These are phyloP conservation scores for Monascus purpureus DNA, from an alignment of 495 filamentous ascomycete genomes.

Conservation along the genomic window DNA sequence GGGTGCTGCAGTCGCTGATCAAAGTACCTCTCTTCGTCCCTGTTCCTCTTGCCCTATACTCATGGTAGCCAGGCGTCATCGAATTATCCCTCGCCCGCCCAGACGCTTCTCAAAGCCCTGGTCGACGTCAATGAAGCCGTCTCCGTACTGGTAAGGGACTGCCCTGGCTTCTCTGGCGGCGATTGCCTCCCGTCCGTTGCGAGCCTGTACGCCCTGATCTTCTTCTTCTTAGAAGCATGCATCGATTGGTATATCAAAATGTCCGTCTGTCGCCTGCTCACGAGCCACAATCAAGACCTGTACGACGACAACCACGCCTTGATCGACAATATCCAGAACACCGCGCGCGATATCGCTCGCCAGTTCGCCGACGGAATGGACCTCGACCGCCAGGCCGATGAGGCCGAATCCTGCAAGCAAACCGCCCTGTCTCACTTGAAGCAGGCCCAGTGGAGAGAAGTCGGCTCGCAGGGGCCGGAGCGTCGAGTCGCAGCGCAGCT, in stretches of 20 bases:
- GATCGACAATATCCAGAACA: constrained; percentile 21
- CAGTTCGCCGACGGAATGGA: constrained; percentile 12
- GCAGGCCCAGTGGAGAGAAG: constrained; percentile 22
- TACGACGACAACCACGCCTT: constrained; percentile 29
- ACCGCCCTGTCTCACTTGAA: constrained; percentile 15
- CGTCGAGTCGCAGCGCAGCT: constrained; percentile 25
- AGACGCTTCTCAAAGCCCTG: constrained; percentile 27
- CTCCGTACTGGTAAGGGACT: constrained; percentile 7
- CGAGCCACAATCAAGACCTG: constrained; percentile 31
- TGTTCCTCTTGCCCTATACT: not conserved
- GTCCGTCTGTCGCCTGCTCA: constrained; percentile 27
- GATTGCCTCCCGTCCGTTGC: constrained; percentile 18
- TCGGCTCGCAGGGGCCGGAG: constrained; percentile 22
- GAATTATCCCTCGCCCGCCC: constrained; percentile 30
- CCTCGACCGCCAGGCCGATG: constrained; percentile 9
- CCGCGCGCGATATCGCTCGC: constrained; percentile 12
- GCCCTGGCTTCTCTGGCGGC: constrained; percentile 7
- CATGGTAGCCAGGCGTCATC: constrained; percentile 33
- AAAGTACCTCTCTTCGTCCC: constrained; percentile 17
- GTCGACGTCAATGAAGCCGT: constrained; percentile 29
- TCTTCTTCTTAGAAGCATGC: constrained; percentile 33
- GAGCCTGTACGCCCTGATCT: constrained; percentile 29
- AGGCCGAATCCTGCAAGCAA: constrained; percentile 6
- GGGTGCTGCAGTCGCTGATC: constrained; percentile 30
- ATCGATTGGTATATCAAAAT: constrained; percentile 34